Evolutionary conservation across 164 flowering plant species (phyloP).

Genomic region (Nymphaea colorata): DNA sequence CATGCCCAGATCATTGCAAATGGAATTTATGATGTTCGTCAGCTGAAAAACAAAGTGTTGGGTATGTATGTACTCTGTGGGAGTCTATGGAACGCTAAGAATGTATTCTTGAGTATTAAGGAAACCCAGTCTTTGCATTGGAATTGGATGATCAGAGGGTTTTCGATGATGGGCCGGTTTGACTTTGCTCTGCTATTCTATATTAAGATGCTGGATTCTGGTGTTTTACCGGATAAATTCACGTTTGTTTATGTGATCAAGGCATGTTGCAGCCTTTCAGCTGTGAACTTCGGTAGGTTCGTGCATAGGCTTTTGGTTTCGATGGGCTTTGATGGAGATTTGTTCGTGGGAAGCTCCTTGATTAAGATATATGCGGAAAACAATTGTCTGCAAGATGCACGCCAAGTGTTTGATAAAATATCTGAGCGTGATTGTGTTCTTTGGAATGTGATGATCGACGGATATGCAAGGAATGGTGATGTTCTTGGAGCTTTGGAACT

Average conservation of each 20-base stretch:
- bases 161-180: constrained; percentile 36
- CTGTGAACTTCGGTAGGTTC: constrained; percentile 27
- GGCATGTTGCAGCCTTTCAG: constrained; percentile 49
- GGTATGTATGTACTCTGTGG: constrained; percentile 53
- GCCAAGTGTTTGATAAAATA: constrained; percentile 52
- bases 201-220: constrained; percentile 66
- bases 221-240: constrained; percentile 57
- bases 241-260: constrained; percentile 72
- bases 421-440: constrained; percentile 44
- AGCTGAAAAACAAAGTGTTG: constrained; percentile 36
- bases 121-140: constrained; percentile 34
- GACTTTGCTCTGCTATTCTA: constrained; percentile 49
- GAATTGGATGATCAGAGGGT: constrained; percentile 90
- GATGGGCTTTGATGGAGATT: constrained; percentile 47
- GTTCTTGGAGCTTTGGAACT: constrained; percentile 18
- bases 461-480: constrained; percentile 41
- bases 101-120: constrained; percentile 30
- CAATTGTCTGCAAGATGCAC: constrained; percentile 38
- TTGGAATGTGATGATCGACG: constrained; percentile 84
- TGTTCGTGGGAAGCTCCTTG: constrained; percentile 66
- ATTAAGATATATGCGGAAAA: constrained; percentile 57
- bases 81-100: constrained; percentile 35
- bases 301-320: constrained; percentile 31
- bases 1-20: constrained; percentile 52
- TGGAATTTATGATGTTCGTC: constrained; percentile 24